Evolutionary conservation across 164 flowering plant species (phyloP).

Genomic region (Houttuynia cordata): DNA sequence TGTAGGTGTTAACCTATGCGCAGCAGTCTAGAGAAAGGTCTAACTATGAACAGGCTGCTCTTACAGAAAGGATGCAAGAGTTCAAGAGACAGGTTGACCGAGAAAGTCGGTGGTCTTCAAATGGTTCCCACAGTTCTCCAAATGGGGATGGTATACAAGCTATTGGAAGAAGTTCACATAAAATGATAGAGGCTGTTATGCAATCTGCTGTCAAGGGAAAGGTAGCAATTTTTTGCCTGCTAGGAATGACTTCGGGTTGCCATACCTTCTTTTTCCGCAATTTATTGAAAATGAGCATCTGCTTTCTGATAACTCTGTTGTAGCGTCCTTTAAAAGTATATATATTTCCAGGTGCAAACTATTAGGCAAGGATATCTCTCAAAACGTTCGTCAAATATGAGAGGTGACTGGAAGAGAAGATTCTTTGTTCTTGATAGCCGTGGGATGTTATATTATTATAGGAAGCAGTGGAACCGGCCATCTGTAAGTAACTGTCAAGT

Average conservation of each 20-base stretch:
- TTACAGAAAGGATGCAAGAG: slow-evolving; percentile 87
- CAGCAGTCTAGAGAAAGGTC: slow-evolving; percentile 91
- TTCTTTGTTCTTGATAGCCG: slow-evolving; percentile 94
- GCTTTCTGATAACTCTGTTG: too few species aligned
- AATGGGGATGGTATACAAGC: slow-evolving; percentile 33
- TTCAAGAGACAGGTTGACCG: slow-evolving; percentile 82
- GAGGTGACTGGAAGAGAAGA: slow-evolving; percentile 97
- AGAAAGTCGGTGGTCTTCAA: slow-evolving; percentile 56
- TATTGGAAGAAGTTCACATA: slow-evolving; percentile 40
- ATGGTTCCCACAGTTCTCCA: slow-evolving; percentile 61
- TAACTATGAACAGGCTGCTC: slow-evolving; percentile 84
- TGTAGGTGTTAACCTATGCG: slow-evolving; percentile 88
- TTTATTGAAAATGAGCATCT: too few species aligned
- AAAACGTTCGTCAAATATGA: slow-evolving; percentile 86
- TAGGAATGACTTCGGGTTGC: background rate
- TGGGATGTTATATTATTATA: slow-evolving; percentile 91
- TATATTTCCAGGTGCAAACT: slow-evolving; percentile 69
- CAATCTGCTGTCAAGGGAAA: slow-evolving; percentile 86
- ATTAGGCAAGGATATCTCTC: slow-evolving; percentile 94
- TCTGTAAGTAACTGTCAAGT: slow-evolving; percentile 43
- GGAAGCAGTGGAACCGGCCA: slow-evolving; percentile 54
- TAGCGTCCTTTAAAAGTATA: too few species aligned
- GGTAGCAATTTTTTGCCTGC: slow-evolving; percentile 30
- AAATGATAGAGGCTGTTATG: slow-evolving; percentile 50
- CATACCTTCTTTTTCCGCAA: background rate